These are phyloP conservation scores for Xylaria polymorpha DNA, from an alignment of 2,329 filamentous ascomycete species.

Conservation along the genomic window DNA sequence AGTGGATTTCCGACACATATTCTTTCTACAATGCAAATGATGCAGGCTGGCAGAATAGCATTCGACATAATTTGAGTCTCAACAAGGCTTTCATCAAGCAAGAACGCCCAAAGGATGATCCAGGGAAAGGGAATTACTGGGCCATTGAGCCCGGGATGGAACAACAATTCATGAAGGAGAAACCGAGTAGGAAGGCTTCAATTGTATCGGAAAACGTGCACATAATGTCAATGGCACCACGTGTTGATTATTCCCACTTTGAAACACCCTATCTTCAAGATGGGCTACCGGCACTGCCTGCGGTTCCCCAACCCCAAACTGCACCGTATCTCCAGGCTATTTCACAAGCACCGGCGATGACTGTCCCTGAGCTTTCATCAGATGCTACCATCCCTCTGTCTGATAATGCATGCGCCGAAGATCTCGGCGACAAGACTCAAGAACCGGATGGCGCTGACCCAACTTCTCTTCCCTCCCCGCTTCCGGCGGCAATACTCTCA, in stretches of 20 bases:
- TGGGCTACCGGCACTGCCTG: slow-evolving; percentile 63
- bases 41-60: slow-evolving; percentile 98
- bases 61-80: slow-evolving; percentile 95
- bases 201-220: slow-evolving; percentile 68
- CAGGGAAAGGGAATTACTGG: slow-evolving; percentile 98
- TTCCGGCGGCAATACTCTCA: slow-evolving; percentile 79
- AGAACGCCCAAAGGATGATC: slow-evolving; percentile 95
- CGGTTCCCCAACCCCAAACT: slow-evolving; percentile 47
- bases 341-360: slow-evolving; percentile 54
- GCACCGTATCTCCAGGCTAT: slow-evolving; percentile 51
- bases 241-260: slow-evolving; percentile 63
- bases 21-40: slow-evolving; percentile 87
- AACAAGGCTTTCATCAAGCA: slow-evolving; percentile 98
- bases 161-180: slow-evolving; percentile 88
- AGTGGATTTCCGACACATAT: slow-evolving; percentile 98
- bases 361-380: slow-evolving; percentile 72
- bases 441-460: slow-evolving; percentile 57
- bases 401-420: slow-evolving; percentile 69
- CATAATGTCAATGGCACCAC: slow-evolving; percentile 63
- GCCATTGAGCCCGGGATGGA: slow-evolving; percentile 91
- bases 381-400: slow-evolving; percentile 82
- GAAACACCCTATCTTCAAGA: slow-evolving; percentile 51
- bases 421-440: slow-evolving; percentile 57
- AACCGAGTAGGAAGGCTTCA: slow-evolving; percentile 71
- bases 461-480: slow-evolving; percentile 75